Base-by-base conservation (phyloP, 2,329 filamentous ascomycete species). In the Tolypocladium capitatum region DNA sequence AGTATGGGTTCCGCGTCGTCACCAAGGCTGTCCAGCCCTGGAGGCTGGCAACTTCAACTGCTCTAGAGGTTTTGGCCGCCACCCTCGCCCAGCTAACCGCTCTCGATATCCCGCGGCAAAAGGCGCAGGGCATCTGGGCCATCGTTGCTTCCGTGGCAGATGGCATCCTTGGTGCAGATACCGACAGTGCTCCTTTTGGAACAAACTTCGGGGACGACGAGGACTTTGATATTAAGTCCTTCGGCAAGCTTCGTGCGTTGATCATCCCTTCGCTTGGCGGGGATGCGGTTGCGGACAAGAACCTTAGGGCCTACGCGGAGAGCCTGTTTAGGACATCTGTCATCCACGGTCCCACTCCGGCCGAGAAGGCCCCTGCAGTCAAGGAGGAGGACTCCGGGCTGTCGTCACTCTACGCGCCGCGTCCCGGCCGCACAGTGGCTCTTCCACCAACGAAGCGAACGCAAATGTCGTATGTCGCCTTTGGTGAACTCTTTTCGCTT, bases 321-420 rank as follows among this genome's bases (percentile, higher is more conserved):
- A 83, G 81, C 24, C 74, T 98, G 1, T 94, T 97, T 67, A 73
- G 75, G 42, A 86, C 81, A 30, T 95, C 89, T 1, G 79, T 95
- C 49, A 81, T 96, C 45, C 88, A 95, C 61, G 64, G 74, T 1
- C 77, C 80, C 0, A 66, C 72, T 0, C 70, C 70, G 0, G 62
- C 66, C 0, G 80, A 88, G 53, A 72, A 74, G 13, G 70, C 61
- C 0, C 72, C 69, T 69, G 84, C 71, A 54, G 68, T 56, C 51
- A 73, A 45, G 56, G 68, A 48, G 51, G 69, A 55, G 21, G 61
- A 65, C 24, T 69, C 74, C 3, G 79, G 80, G 0, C 70, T 94
- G 2, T 52, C 57, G 1, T 55, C 58, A 13, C 68, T 96, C 5
- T 83, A 83, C 59, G 71, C 73, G 48, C 67, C 78, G 1, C 81